phyloP scores from a whole-genome alignment of 2,329 filamentous ascomycete species.

The Trichothecium roseum region DNA sequence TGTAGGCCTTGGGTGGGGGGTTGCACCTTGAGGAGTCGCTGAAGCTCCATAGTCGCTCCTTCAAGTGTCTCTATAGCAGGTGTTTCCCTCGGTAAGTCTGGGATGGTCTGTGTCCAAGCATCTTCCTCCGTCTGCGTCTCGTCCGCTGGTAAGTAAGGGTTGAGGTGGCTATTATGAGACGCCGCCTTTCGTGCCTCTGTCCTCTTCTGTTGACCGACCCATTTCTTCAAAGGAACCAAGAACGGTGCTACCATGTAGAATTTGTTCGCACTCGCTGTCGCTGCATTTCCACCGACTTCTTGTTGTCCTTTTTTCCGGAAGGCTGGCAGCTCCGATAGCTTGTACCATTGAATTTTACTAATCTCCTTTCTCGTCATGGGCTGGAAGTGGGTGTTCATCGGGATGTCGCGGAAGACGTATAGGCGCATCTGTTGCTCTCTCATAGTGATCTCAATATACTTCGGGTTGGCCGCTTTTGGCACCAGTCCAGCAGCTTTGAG shows the following conservation, averaged over 20 bases:
- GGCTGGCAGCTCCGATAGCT: slow-evolving; percentile 75
- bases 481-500: slow-evolving; percentile 67
- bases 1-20: slow-evolving; percentile 40
- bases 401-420: slow-evolving; percentile 83
- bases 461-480: slow-evolving; percentile 58
- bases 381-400: slow-evolving; percentile 78
- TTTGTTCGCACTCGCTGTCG: slow-evolving; percentile 61
- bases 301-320: slow-evolving; percentile 59
- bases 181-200: slow-evolving; percentile 42
- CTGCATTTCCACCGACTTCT: slow-evolving; percentile 40
- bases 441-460: slow-evolving; percentile 83
- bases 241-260: slow-evolving; percentile 99
- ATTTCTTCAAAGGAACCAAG: slow-evolving; percentile 73
- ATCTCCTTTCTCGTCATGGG: slow-evolving; percentile 94
- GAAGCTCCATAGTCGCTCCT: slow-evolving; percentile 40
- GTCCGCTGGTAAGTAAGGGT: slow-evolving; percentile 32
- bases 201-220: slow-evolving; percentile 79
- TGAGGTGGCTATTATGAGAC: slow-evolving; percentile 28
- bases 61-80: slow-evolving; percentile 33
- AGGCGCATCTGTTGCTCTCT: slow-evolving; percentile 86
- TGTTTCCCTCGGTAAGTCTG: slow-evolving; percentile 18
- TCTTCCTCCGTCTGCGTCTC: slow-evolving; percentile 56
- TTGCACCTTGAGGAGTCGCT: slow-evolving; percentile 44
- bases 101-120: slow-evolving; percentile 28
- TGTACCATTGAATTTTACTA: slow-evolving; percentile 94